Evolutionary conservation across 2,329 filamentous ascomycete genomes (phyloP).

Genomic region (Sarocladium brachiariae): DNA sequence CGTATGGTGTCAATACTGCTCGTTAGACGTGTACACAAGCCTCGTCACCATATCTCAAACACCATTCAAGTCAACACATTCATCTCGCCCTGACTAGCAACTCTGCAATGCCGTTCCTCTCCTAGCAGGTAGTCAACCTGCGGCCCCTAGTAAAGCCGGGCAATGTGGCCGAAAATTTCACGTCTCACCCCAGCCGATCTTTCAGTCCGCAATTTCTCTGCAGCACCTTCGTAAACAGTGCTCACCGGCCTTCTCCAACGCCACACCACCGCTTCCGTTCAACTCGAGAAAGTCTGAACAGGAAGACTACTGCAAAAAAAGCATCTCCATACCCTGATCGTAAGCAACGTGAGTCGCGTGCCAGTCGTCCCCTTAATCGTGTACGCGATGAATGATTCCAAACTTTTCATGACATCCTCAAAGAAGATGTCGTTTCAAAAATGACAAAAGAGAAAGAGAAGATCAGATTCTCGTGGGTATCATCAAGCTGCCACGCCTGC

Average conservation of each 20-base stretch:
- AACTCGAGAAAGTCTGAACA: neutral
- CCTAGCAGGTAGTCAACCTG: constrained; percentile 14
- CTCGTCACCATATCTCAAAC: constrained; percentile 17
- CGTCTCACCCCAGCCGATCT: neutral
- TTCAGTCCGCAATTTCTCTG: neutral
- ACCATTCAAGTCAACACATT: constrained; percentile 27
- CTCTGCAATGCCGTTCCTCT: constrained; percentile 21
- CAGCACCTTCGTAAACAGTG: neutral
- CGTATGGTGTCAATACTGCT: neutral
- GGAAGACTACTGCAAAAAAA: neutral
- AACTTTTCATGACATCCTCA: constrained; percentile 8
- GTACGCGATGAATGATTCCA: constrained; percentile 8
- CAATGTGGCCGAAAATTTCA: neutral
- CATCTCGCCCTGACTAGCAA: constrained; percentile 32
- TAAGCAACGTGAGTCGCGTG: constrained; percentile 13
- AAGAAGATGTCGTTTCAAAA: constrained; percentile 7
- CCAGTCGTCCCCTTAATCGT: constrained; percentile 8
- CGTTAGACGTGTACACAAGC: constrained; percentile 9
- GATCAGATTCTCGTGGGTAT: constrained; percentile 31
- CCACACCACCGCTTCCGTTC: neutral
- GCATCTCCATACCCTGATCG: neutral
- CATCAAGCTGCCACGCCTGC: constrained; percentile 35
- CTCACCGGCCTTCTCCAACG: constrained; percentile 1
- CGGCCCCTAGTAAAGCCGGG: constrained; percentile 14
- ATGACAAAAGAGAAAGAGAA: constrained; percentile 11